phyloP scores from a whole-genome alignment of 176 grass and related monocot species.

The Oryza punctata region DNA sequence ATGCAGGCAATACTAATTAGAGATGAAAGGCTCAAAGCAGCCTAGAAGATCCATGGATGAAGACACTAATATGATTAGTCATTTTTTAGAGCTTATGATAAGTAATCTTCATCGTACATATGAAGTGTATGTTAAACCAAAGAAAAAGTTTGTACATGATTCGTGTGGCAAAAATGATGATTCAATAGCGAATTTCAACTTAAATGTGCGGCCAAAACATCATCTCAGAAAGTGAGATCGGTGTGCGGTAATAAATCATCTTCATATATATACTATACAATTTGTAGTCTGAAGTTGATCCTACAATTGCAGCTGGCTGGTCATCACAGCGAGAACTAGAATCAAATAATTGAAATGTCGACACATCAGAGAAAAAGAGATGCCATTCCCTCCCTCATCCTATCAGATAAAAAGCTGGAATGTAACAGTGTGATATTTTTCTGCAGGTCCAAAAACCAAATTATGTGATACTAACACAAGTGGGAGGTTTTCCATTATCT shows the following conservation, averaged over 20 bases:
- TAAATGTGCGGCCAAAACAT: not conserved
- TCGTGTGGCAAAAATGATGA: no score
- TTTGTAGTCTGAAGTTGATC: not conserved
- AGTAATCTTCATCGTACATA: no score
- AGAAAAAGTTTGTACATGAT: no score
- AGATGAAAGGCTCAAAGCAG: no score
- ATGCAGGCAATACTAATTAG: no score
- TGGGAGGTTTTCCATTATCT: not conserved
- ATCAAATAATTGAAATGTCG: conserved; percentile 28
- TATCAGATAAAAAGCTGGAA: not conserved
- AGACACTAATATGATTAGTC: no score
- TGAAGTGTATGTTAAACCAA: no score
- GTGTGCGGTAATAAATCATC: not conserved
- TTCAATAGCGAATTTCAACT: no score
- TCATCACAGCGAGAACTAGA: not conserved
- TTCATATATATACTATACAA: not conserved
- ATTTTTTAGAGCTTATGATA: no score
- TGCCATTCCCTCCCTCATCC: not conserved
- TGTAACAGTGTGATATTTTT: not conserved
- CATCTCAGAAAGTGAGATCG: no score
- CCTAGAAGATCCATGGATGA: no score
- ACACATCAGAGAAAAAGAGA: conserved; percentile 3
- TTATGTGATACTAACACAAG: not conserved
- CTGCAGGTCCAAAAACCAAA: not conserved
- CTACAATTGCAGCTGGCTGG: not conserved